Percentiles rank a stretch among this genome's conserved stretches.
phyloP scores from a whole-genome alignment of 768 basidiomycete genomes.

The Pleurotus ostreatus region DNA sequence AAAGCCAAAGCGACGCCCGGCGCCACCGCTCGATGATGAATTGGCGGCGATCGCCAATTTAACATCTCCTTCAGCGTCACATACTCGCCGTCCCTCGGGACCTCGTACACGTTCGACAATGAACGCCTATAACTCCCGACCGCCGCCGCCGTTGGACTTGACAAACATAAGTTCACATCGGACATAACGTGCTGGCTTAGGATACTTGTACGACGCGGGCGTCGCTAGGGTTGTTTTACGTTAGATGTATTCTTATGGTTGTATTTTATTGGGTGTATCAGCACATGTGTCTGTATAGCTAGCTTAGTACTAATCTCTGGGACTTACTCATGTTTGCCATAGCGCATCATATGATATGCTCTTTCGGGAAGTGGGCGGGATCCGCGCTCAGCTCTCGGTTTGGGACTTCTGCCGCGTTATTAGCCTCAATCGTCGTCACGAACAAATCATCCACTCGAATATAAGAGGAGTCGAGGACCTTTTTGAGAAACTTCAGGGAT shows the following conservation, averaged over 20 bases:
- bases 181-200: background rate
- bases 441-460: no score
- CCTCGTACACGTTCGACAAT: constrained; percentile 27
- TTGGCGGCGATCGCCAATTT: constrained; percentile 14
- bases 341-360: background rate
- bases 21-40: constrained; percentile 10
- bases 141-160: constrained; percentile 23
- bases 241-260: constrained; percentile 5
- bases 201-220: constrained; percentile 1
- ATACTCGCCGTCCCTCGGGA: constrained; percentile 29
- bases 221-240: background rate
- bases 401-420: no score
- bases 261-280: background rate
- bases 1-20: constrained; percentile 21
- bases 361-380: no score
- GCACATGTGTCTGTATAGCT: background rate
- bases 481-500: no score
- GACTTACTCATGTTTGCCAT: background rate
- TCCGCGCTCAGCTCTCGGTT: no score
- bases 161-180: constrained; percentile 19
- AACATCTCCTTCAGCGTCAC: constrained; percentile 15
- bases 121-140: constrained; percentile 15
- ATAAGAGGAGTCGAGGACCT: no score
- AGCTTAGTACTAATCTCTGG: background rate
- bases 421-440: no score